Conservation (phyloP, 257 asterid genomes). For the Solanum pinnatisectum region DNA sequence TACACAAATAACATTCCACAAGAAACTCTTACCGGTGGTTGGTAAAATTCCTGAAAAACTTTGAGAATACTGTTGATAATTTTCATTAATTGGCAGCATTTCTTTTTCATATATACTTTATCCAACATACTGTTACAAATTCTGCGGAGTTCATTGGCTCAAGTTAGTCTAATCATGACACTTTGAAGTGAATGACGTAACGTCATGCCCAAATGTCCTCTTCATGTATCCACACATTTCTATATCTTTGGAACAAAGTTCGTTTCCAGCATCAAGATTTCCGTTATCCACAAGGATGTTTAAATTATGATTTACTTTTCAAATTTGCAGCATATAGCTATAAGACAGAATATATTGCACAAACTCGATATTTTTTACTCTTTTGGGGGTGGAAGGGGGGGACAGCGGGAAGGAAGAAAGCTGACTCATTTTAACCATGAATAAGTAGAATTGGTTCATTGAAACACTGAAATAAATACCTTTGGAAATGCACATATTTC, state of each 20-base stretch:
- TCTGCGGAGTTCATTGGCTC: background rate
- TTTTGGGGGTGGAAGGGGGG: background rate
- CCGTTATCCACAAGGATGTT: background rate
- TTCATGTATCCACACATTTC: no score
- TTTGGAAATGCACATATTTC: background rate
- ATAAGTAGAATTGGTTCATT: background rate
- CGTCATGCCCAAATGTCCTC: background rate
- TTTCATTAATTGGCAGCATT: background rate
- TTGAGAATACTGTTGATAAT: background rate
- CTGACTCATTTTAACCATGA: background rate
- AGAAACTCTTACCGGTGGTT: background rate
- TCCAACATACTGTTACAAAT: background rate
- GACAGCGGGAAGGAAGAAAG: background rate
- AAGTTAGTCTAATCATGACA: background rate
- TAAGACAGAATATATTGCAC: background rate
- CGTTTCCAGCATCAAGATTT: no score
- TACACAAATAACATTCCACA: slow-evolving; percentile 7
- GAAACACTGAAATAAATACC: background rate
- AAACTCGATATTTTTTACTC: background rate
- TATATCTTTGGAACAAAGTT: no score
- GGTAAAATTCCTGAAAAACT: background rate
- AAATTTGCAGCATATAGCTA: background rate
- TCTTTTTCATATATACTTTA: background rate
- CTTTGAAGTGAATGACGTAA: background rate
- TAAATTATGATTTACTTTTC: background rate